Evolutionary conservation across 495 filamentous ascomycete species (phyloP), one percentile per base, ranked within the genome.

Genomic region (Daldinia grandis): DNA sequence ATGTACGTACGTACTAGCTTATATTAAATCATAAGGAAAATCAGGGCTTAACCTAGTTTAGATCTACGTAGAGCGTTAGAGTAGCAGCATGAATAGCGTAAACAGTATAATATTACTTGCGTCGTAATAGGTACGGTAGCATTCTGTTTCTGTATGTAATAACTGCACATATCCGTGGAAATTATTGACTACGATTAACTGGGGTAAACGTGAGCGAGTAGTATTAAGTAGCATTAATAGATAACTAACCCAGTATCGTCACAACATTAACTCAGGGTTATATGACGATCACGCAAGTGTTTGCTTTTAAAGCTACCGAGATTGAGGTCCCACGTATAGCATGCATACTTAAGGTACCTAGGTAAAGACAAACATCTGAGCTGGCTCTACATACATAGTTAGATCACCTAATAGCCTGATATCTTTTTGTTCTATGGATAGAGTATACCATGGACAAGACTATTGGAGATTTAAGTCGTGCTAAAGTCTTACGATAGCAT

Each of bases 1-100:
- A 33, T 61, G 37, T 65, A 65, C 68, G 61, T 65, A 65, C 14
- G 59, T 21, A 35, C 19, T 65, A 64, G 61, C 31, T 31, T 42
- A 59, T 47, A 42, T 33, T 55, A 51, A 38, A 53, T 62, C 33
- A 24, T 33, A 50, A 31, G 28, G 58, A 56, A 62, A 17, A 42
- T n/a, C 35, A 37, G 47, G 25, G 49, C 9, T 21, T 61, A 55
- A 47, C 21, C 49, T 19, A 54, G 28, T 61, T 55, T 27, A 35
- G 49, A 21, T 19, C 15, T 47, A 8, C 24, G 21, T 27, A 24
- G 42, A 47, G 42, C 42, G n/a, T 47, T 47, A 47, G 2, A 19
- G 5, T 47, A 47, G 17, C 5, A 30, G 21, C 5, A 53, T 30
- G 25, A 28, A 53, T 30, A 28, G 49, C 49, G 12, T 53, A 53